Evolutionary conservation across 1,139 yeast species (phyloP).

Genomic region (Yamadazyma triangularis): DNA sequence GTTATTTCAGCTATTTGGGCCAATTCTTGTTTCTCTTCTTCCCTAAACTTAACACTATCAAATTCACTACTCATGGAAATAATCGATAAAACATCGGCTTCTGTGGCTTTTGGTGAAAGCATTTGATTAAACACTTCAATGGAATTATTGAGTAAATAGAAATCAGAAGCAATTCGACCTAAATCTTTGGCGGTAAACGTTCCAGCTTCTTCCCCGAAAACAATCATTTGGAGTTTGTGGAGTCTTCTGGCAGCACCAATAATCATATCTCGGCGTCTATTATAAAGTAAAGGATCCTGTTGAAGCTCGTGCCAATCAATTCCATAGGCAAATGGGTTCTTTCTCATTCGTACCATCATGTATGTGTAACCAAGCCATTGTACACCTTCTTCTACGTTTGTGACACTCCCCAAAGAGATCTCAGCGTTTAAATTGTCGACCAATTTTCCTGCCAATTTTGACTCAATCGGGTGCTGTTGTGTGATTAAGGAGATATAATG

Average conservation of each 20-base stretch:
- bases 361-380: conserved; percentile 97
- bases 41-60: conserved; percentile 83
- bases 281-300: conserved; percentile 77
- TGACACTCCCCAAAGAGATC: conserved; percentile 90
- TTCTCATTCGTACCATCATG: conserved; percentile 88
- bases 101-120: conserved; percentile 82
- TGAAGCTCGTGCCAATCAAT: conserved; percentile 80
- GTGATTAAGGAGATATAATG: conserved; percentile 84
- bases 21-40: conserved; percentile 79
- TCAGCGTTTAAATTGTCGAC: conserved; percentile 96
- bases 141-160: conserved; percentile 78
- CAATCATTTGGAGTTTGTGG: conserved; percentile 86
- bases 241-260: conserved; percentile 75
- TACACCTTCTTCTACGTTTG: conserved; percentile 90
- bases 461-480: conserved; percentile 96
- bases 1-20: conserved; percentile 54
- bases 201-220: conserved; percentile 81
- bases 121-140: conserved; percentile 86
- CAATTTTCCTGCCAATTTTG: conserved; percentile 68
- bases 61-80: conserved; percentile 93
- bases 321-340: conserved; percentile 93
- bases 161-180: conserved; percentile 94
- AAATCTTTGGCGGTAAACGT: conserved; percentile 81
- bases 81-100: conserved; percentile 87
- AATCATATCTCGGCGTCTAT: conserved; percentile 71